Evolutionary conservation across 331 rosid genomes (phyloP).

Genomic region (Arachis monticola): DNA sequence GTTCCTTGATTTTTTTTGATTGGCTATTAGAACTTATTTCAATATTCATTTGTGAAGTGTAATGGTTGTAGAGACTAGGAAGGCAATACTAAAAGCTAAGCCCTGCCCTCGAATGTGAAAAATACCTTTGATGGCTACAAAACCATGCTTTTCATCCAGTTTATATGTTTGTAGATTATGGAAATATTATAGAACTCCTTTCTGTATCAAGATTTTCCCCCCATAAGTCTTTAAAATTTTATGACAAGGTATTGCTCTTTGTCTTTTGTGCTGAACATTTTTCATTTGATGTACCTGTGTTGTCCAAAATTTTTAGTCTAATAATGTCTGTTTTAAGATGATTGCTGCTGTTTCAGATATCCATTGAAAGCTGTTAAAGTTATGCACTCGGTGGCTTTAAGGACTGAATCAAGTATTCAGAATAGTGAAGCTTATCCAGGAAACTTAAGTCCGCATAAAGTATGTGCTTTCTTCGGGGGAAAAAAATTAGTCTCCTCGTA

Average conservation of each 20-base stretch:
- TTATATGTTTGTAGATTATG: constrained; percentile 10
- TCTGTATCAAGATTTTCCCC: not conserved
- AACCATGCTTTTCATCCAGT: constrained; percentile 7
- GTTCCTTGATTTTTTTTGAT: constrained; percentile 1
- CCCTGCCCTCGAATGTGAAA: too few relatives aligned
- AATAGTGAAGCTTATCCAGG: constrained; percentile 52
- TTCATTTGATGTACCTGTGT: constrained; percentile 14
- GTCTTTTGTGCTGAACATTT: constrained; percentile 24
- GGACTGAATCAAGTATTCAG: constrained; percentile 74
- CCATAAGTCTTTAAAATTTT: too few relatives aligned
- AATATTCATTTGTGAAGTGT: not conserved
- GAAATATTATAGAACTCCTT: constrained; percentile 21
- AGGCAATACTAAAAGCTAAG: too few relatives aligned
- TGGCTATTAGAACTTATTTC: not conserved
- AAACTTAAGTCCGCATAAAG: constrained; percentile 54
- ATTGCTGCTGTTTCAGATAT: constrained; percentile 58
- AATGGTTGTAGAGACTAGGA: not conserved
- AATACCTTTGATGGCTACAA: not conserved
- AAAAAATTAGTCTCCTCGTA: constrained; percentile 22
- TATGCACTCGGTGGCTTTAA: constrained; percentile 86
- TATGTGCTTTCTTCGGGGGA: constrained; percentile 33
- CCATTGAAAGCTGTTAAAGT: constrained; percentile 96
- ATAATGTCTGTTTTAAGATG: constrained; percentile 26
- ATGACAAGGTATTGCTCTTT: not conserved
- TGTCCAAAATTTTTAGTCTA: constrained; percentile 11